Evolutionary conservation across 1,284 basidiomycete genomes (phyloP).

Genomic region (Megacollybia platyphylla): DNA sequence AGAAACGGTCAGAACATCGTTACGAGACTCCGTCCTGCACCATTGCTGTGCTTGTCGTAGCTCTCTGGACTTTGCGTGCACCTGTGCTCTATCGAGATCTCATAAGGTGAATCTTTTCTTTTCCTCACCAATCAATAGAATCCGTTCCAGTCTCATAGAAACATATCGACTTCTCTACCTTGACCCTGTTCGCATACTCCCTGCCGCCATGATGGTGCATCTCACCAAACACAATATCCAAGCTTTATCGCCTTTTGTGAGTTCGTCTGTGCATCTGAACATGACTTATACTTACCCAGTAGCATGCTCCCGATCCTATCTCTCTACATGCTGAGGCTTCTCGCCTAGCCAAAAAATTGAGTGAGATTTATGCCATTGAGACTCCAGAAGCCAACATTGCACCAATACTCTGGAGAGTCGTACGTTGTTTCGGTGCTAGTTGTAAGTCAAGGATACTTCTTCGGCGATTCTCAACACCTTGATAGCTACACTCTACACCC

Average conservation of each 20-base stretch:
- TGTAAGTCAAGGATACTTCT: slow-evolving; percentile 38
- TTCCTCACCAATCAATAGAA: slow-evolving; percentile 3
- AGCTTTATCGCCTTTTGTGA: slow-evolving; percentile 58
- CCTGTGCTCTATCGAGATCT: slow-evolving; percentile 70
- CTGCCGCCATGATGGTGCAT: slow-evolving; percentile 49
- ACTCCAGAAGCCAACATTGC: slow-evolving; percentile 73
- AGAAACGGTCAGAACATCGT: slow-evolving; percentile 10
- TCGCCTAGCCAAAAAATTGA: slow-evolving; percentile 45
- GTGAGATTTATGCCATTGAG: slow-evolving; percentile 40
- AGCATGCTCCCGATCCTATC: slow-evolving; percentile 53
- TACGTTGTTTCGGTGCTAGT: slow-evolving; percentile 58
- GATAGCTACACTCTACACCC: slow-evolving; percentile 47
- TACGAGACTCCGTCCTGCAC: slow-evolving; percentile 48
- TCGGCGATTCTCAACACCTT: slow-evolving; percentile 2
- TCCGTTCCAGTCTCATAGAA: slow-evolving; percentile 49
- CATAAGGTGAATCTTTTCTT: slow-evolving; percentile 35
- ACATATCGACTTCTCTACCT: slow-evolving; percentile 73
- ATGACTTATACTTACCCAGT: slow-evolving; percentile 7
- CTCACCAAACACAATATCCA: slow-evolving; percentile 56
- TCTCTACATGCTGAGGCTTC: slow-evolving; percentile 49
- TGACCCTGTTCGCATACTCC: slow-evolving; percentile 57
- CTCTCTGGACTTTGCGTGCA: slow-evolving; percentile 68
- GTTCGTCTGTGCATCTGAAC: slow-evolving; percentile 13
- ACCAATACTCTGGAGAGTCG: slow-evolving; percentile 73
- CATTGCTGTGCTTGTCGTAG: slow-evolving; percentile 55